phyloP scores from a whole-genome alignment of 805 yeast genomes.

The Jamesozyma lodderae region DNA sequence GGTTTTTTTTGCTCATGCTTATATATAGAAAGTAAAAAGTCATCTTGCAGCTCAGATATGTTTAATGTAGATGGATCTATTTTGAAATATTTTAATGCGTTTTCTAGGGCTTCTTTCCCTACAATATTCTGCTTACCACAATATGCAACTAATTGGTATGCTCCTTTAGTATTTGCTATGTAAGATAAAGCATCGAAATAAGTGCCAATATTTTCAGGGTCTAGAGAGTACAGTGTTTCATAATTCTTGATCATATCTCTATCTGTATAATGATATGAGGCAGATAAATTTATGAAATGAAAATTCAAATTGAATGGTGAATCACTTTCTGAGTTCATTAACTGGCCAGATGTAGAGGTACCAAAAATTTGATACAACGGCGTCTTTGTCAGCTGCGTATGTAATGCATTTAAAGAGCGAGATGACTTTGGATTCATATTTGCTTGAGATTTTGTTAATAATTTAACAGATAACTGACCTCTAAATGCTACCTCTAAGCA shows the following conservation, averaged over 20 bases:
- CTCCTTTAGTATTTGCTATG: conserved; percentile 40
- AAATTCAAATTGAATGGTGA: conserved; percentile 21
- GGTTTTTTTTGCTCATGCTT: conserved; percentile 19
- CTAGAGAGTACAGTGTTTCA: conserved; percentile 33
- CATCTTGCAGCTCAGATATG: conserved; percentile 19
- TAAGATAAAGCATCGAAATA: conserved; percentile 51
- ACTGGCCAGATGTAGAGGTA: conserved; percentile 18
- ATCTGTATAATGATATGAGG: conserved; percentile 42
- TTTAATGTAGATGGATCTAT: conserved; percentile 25
- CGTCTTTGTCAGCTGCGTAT: conserved; percentile 20
- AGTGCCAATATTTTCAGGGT: conserved; percentile 38
- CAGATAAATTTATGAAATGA: conserved; percentile 39
- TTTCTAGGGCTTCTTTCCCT: conserved; percentile 40
- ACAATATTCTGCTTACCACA: conserved; percentile 43
- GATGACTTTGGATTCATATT: conserved; percentile 10
- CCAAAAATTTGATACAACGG: conserved; percentile 28
- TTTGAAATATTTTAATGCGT: conserved; percentile 32
- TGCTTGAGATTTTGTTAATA: conserved; percentile 7
- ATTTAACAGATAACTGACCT: conserved; percentile 29
- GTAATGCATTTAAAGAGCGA: conserved; percentile 24
- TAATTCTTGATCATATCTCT: conserved; percentile 40
- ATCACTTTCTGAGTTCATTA: conserved; percentile 1
- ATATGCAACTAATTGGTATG: conserved; percentile 41
- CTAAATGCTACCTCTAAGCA: conserved; percentile 44
- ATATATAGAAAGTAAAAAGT: conserved; percentile 28